phyloP scores from a whole-genome alignment of 2,329 filamentous ascomycete species.

The Phialemonium atrogriseum region DNA sequence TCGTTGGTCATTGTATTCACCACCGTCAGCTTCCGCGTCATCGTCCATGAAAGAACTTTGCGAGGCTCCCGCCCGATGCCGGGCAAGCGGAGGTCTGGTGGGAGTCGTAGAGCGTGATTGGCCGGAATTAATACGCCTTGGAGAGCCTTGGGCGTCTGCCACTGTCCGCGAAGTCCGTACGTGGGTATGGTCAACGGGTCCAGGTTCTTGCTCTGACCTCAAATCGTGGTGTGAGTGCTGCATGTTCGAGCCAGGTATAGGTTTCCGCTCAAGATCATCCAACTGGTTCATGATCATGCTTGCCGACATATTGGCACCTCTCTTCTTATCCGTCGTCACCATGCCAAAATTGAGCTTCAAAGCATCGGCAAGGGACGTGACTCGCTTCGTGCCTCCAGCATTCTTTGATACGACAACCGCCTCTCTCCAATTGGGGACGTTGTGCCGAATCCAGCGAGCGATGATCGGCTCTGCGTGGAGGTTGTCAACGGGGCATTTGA shows the following conservation, averaged over 20 bases:
- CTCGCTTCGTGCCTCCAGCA: conserved; percentile 90
- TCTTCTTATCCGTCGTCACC: conserved; percentile 74
- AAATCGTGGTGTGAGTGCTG: conserved; percentile 16
- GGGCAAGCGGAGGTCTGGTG: conserved; percentile 18
- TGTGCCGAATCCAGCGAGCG: conserved; percentile 87
- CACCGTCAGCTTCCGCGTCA: conserved; percentile 27
- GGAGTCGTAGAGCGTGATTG: conserved; percentile 18
- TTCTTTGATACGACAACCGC: conserved; percentile 98
- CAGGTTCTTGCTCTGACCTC: conserved; percentile 14
- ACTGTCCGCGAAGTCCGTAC: conserved; percentile 21
- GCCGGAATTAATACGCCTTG: conserved; percentile 25
- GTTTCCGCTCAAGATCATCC: conserved; percentile 47
- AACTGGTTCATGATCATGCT: conserved; percentile 70
- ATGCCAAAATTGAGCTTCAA: conserved; percentile 97
- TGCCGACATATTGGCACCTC: conserved; percentile 59
- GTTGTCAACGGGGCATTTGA: conserved; percentile 95
- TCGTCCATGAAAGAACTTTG: conserved; percentile 28
- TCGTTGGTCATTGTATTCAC: conserved; percentile 67
- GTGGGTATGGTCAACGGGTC: conserved; percentile 15
- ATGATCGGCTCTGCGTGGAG: conserved; percentile 93
- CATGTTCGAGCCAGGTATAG: conserved; percentile 14
- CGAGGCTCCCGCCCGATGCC: conserved; percentile 21
- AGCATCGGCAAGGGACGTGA: conserved; percentile 90
- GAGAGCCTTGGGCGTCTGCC: conserved; percentile 35
- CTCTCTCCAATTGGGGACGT: conserved; percentile 80